Base-by-base conservation (phyloP, 139 green algal species). In the Mychonastes homosphaera region DNA sequence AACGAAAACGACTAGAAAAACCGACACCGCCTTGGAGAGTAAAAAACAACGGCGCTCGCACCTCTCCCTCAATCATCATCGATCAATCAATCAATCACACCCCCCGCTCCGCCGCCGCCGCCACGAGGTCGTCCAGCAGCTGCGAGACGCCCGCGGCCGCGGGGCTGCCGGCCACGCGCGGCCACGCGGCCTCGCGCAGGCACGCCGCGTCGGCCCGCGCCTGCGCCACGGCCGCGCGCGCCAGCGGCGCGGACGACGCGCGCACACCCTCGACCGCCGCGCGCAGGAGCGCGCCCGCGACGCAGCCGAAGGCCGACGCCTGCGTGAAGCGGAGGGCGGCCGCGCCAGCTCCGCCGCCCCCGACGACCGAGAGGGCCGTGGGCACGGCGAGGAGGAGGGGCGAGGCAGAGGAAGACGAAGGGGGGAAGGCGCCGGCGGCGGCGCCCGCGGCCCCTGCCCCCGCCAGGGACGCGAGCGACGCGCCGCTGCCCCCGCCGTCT, bases 201-300 rank as follows among this genome's bases (percentile, higher is more conserved):
- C 80, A 88, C 49, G 84, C 71, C 27, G 77, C 73, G 65, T 95
- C 86, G 38, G 94, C 64, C 66, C 94, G 86, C 40, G 94, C 59
- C 76, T 94, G 85, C 76, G 89, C 83, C 59, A 91, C 68, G 8
- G 72, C 83, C 0, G 70, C 67, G 8, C 79, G 62, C 29, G 68
- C 64, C 39, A 83, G 58, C 19, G 67, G 74, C 64, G 84, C 70
- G 44, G 26, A 9, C 18, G 29, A 16, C 41, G 45, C 43, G 56
- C 51, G n/a, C 51, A n/a, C n/a, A n/a, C n/a, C n/a, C n/a, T n/a
- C n/a, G n/a, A n/a, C n/a, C n/a, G n/a, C n/a, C n/a, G n/a, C n/a
- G n/a, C n/a, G n/a, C n/a, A n/a, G n/a, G n/a, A n/a, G n/a, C n/a
- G n/a, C n/a, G n/a, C n/a, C n/a, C n/a, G n/a, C n/a, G n/a, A n/a